A percentile compares a stretch with the other conserved stretches of the same genome.
Conservation (phyloP, 2,329 filamentous ascomycete species). For the Clonostachys solani region DNA sequence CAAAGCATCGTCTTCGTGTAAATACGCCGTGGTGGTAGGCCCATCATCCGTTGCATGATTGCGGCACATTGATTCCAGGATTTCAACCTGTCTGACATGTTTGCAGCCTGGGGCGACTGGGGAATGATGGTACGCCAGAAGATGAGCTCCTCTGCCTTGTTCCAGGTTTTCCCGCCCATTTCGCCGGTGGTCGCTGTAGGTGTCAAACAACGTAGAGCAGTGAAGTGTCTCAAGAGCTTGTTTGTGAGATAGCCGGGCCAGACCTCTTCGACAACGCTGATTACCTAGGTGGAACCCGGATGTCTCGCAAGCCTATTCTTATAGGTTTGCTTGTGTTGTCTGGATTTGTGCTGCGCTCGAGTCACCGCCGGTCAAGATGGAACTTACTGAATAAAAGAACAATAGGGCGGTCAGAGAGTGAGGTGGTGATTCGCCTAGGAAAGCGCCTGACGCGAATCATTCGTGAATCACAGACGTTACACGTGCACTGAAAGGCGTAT, state of each 20-base stretch:
- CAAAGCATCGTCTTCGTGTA: slow-evolving; percentile 35
- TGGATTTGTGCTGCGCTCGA: too few species aligned
- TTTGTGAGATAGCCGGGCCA: too few species aligned
- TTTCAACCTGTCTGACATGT: slow-evolving; percentile 7
- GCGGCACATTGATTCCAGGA: slow-evolving; percentile 31
- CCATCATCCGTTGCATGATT: slow-evolving; percentile 31
- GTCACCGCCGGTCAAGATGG: too few species aligned
- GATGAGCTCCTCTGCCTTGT: slow-evolving; percentile 36
- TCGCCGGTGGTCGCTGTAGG: slow-evolving; percentile 37
- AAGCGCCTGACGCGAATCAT: neutral
- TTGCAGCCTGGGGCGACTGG: slow-evolving; percentile 24
- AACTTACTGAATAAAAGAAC: too few species aligned
- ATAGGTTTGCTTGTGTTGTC: too few species aligned
- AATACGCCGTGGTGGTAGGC: slow-evolving; percentile 22
- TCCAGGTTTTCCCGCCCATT: slow-evolving; percentile 50
- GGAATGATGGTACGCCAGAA: slow-evolving; percentile 41
- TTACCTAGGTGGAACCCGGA: too few species aligned
- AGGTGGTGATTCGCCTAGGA: neutral
- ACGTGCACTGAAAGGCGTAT: too few species aligned
- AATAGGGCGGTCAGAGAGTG: too few species aligned
- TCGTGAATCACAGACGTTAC: too few species aligned
- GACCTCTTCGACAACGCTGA: too few species aligned
- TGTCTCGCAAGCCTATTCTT: too few species aligned
- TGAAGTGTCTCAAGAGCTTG: neutral
- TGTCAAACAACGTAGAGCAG: neutral